Base-by-base conservation (phyloP, 2,329 filamentous ascomycete genomes). In the Fusarium nodosum region DNA sequence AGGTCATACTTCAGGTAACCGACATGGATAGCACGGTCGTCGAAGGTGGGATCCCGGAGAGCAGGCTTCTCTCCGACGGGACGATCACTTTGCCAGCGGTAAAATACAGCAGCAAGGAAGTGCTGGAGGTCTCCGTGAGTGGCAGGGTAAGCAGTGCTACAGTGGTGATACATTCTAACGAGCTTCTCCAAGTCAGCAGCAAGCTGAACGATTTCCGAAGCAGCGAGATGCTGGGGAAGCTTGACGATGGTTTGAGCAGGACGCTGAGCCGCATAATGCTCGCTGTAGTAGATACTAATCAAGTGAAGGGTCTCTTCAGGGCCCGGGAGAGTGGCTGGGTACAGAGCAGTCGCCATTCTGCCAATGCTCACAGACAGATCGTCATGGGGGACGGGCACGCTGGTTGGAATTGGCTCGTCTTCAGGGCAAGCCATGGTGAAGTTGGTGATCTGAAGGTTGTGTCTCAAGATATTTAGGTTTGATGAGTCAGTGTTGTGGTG, bases 1-100 rank as follows among this genome's bases (percentile, higher is more conserved):
- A 58, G 47, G 15, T 58, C 56, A 28, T 52, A 10, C 10, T 30
- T 28, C 13, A 42, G 26, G n/a, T 10, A 5, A 4, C 55, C 55
- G 9, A 30, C 46, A 7, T 15, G 9, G 11, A 53, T 8, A 9
- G 38, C 12, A 48, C 31, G 30, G 13, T 53, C 47, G 1, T 38
- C 2, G 7, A 53, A 13, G 3, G 1, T 13, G 2, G 10, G 26
- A 16, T 10, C 3, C 10, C 18, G 30, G 5, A 53, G 15, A n/a
- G 38, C 18, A 7, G 56, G 46, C 38, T 26, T 38, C 2, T n/a
- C 24, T 5, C n/a, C 31, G 4, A n/a, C 16, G 3, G 7, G 10
- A 9, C 24, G 13, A 5, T 30, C 11, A 6, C 30, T 45, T n/a
- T 45, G 12, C 56, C 56, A 58, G 2, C 44, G 4, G 2, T 11